Evolutionary conservation across 2,329 filamentous ascomycete genomes (phyloP), one percentile per base, ranked within the genome.

Genomic region (Ophiostoma himal-ulmi): DNA sequence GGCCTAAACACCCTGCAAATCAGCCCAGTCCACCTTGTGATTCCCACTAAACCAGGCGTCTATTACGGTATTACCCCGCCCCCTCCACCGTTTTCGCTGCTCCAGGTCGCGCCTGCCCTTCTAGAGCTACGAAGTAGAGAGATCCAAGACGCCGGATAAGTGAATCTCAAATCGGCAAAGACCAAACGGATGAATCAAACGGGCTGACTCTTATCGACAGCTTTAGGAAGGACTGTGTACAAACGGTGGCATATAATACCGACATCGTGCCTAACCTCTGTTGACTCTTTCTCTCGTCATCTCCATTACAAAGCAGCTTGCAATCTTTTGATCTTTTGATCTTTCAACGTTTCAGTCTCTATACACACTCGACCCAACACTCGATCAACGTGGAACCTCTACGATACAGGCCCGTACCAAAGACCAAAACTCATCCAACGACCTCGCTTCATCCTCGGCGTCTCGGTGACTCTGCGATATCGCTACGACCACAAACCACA

Each of bases 381-480:
- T 57, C 14, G 14, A 22, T 17, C n/a, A 26, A 26, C 48, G 52
- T 26, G 52, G n/a, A 26, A 48, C 52, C 52, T 36, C 20, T 17
- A 17, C 26, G 26, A 20, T 4, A 54, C n/a, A 62, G 36, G 8
- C 62, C 62, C 8, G 34, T 60, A 37, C 34, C 8, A n/a, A 57
- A 17, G 13, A 36, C 11, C 34, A 65, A 30, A 26, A 62, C 57
- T 54, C 26, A 13, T 57, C 30, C 4, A 30, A 41, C 60, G 60
- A 37, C 36, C 62, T 65, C 62, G 62, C 36, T 39, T 65, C 34
- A 65, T 41, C 36, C 62, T 65, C 62, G 62, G 62, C 36, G 36
- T 65, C 62, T 65, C 62, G 26, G 57, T 20, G 57, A 22, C 60
- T 44, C 14, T 39, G 62, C 62, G 62, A 65, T 22, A 26, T 65